These are phyloP conservation scores for Ulvella scutata DNA, from an alignment of 139 green algal genomes.

Conservation along the genomic window DNA sequence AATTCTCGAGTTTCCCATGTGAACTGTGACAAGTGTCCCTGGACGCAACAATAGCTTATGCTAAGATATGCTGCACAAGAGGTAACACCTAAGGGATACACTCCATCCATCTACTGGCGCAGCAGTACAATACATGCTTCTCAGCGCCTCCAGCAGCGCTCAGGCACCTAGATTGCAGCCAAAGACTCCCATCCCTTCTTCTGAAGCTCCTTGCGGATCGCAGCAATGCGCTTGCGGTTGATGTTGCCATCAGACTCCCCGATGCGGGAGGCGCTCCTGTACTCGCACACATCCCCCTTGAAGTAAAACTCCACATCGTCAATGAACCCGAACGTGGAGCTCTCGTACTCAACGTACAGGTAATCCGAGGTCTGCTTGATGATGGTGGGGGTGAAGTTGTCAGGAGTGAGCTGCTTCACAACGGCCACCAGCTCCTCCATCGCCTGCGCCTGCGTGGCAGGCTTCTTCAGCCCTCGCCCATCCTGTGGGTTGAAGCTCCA, in stretches of 20 bases:
- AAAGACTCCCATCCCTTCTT: constrained; percentile 67
- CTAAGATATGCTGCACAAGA: too few species aligned
- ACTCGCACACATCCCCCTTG: constrained; percentile 23
- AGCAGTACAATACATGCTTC: too few species aligned
- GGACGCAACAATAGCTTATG: too few species aligned
- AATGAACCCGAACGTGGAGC: constrained; percentile 77
- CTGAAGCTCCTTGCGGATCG: constrained; percentile 61
- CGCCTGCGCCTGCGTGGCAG: constrained; percentile 52
- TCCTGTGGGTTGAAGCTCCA: constrained; percentile 77
- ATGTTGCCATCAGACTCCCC: constrained; percentile 71
- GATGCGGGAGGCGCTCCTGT: constrained; percentile 61
- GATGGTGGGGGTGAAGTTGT: constrained; percentile 63
- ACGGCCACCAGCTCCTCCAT: constrained; percentile 67
- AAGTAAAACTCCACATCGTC: constrained; percentile 85
- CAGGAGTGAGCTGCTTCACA: constrained; percentile 23
- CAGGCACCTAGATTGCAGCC: too few species aligned
- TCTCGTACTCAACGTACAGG: constrained; percentile 83
- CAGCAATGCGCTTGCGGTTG: constrained; percentile 90
- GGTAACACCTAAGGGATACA: too few species aligned
- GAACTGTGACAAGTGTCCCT: too few species aligned
- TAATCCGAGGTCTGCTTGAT: constrained; percentile 74
- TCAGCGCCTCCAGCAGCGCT: too few species aligned
- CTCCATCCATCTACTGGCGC: too few species aligned
- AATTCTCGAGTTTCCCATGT: too few species aligned
- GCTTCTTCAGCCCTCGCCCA: constrained; percentile 47